Evolutionary conservation across 2,329 filamentous ascomycete genomes (phyloP), one percentile per base, ranked within the genome.

Genomic region (Emydomyces testavorans): DNA sequence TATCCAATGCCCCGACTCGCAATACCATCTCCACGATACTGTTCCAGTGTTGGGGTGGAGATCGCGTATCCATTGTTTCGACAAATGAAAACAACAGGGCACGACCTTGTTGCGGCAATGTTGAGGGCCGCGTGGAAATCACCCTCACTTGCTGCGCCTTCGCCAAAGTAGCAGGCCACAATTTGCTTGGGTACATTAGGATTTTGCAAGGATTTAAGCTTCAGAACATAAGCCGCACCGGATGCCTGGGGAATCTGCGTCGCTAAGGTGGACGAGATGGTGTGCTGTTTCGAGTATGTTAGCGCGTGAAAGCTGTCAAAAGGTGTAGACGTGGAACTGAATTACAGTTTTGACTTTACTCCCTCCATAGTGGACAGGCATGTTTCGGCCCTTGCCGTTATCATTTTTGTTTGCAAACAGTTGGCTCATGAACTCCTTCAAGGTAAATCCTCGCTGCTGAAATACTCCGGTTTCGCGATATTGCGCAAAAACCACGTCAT

Each of bases 291-390:
- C 5, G 36, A 36, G 44, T 29, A 35, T 1, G 13, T 47, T 34
- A 47, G 36, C 16, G 10, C 23, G 11, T 11, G n/a, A 26, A 13
- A 29, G 4, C 5, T 18, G 24, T 11, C 16, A 26, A 13, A n/a
- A 13, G 6, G 13, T 8, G 16, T 1, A 16, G 6, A 32, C 15
- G 20, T 6, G 26, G 23, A 24, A 10, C 6, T 28, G 6, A 32
- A 20, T 31, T 63, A 89, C 84, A 60, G 94, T 88, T 57, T 94
- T 87, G 49, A 93, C 72, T 54, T 85, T 80, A 49, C 75, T 78
- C 64, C 83, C 88, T 39, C 89, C 89, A 60, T 96, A 98, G 67
- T 98, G 92, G 11, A 96, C 85, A 0, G 92, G 92, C 92, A 98
- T 98, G 60, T 94, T 96, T 53, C 90, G 79, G 1, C 89, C 92